Evolutionary conservation across 108 stramenopile species (phyloP), one percentile per base, ranked within the genome.

Genomic region (Conticribra guillardii): DNA sequence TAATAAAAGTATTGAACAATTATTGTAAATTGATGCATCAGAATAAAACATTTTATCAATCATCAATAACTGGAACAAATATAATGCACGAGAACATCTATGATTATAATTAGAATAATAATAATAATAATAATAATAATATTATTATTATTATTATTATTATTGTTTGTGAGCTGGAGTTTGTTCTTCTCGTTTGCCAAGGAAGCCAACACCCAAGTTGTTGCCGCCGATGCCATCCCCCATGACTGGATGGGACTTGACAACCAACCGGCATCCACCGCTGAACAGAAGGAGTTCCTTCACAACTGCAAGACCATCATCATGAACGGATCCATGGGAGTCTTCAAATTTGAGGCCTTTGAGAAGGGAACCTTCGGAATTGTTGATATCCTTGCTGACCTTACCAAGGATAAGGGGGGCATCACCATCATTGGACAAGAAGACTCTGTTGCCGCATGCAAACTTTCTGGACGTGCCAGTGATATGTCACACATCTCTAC

Each of bases 211-310:
- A 83, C 85, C 80, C 82, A 97, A 82, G 71, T 85, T 67, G 96
- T 97, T 54, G 9, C 77, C 28, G 66, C 82, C 52, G 89, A 94
- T 61, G 92, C 70, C 64, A 98, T 99, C 83, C 98, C 98, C 53
- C 98, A 96, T 48, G 98, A 96, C 29, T 99, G 99, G 99, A 98
- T 99, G 98, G 99, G 99, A 68, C 92, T 99, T 64, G 99, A 99
- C 85, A 96, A 97, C 75, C 98, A 98, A 28, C 96, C 97, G 24
- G 82, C 87, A 30, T 86, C 97, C 60, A 91, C 89, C 67, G 75
- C 82, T 56, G 81, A 79, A 59, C 95, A 97, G 68, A 91, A 96
- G 76, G 93, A 95, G 51, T 93, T 87, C 64, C 81, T 99, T 37
- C 74, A 86, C 41, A 69, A 79, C 61, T 96, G 96, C 89, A 92